Evolutionary conservation across 192 early-diverging fungal genomes (phyloP), one percentile per base, ranked within the genome.

Genomic region (Entomortierella parvispora): DNA sequence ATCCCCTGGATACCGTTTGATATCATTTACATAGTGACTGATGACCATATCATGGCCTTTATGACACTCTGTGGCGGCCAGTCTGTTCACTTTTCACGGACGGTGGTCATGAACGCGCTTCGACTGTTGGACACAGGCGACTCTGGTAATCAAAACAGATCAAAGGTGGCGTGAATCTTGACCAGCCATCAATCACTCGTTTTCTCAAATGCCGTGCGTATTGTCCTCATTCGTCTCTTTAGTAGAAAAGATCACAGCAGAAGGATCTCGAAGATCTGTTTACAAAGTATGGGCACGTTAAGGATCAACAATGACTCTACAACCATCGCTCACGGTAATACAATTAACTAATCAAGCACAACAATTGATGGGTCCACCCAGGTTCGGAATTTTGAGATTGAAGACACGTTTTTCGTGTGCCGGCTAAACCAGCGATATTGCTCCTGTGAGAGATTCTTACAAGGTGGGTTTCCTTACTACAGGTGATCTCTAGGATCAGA

Each of bases 121-220:
- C 72, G 72, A 25, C 53, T 76, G 5, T 20, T 76, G 46, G 72
- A 76, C 49, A 68, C 61, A 14, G 58, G 65, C 5, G 59, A 57
- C 26, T 56, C 65, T 45, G 65, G 72, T 68, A 32, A 54, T 7
- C 17, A 8, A 15, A 2, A 20, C 17, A 2, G 4, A 26, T 15
- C 22, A 9, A 6, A 17, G 6, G 26, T 60, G 18, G 29, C 3
- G 22, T 22, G 29, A 2, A 49, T 18, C 7, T 18, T 25, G 8
- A 18, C n/a, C 8, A 25, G n/a, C n/a, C 23, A 22, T 11, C 23
- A 9, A 5, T 9, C 48, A 7, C 20, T 11, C 8, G 8, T 49
- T 1, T 25, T 49, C 23, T 20, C n/a, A 9, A 1, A 22, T 49
- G 44, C 14, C n/a, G 14, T 45, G 12, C n/a, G 44, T 45, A 45